phyloP scores from a whole-genome alignment of 768 basidiomycete genomes.

The Lentinula guzmanii region DNA sequence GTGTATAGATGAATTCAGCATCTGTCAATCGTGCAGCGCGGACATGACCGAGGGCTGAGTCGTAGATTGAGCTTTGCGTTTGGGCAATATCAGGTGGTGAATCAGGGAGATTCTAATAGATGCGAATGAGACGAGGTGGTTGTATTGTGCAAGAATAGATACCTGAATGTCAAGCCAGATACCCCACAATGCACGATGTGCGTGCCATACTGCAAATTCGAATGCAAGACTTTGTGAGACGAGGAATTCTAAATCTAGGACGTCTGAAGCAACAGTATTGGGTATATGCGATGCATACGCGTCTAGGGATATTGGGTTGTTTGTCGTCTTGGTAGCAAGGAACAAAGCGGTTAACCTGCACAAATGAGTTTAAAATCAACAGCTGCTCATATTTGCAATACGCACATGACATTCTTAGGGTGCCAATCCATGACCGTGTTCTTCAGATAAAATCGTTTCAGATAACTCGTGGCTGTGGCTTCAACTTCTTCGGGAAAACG shows the following conservation, averaged over 20 bases:
- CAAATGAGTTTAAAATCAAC: constrained; percentile 1
- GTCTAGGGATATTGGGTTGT: constrained; percentile 85
- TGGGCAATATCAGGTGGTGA: constrained; percentile 39
- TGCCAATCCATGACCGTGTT: constrained; percentile 99
- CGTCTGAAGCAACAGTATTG: constrained; percentile 72
- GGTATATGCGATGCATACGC: constrained; percentile 79
- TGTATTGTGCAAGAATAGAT: not conserved
- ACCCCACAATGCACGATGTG: constrained; percentile 84
- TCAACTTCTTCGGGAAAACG: constrained; percentile 90
- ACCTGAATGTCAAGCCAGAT: constrained; percentile 88
- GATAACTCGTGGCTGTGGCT: constrained; percentile 84
- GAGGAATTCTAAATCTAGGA: constrained; percentile 92
- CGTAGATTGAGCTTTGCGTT: constrained; percentile 41
- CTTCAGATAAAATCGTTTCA: constrained; percentile 95
- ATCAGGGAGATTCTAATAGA: constrained; percentile 51
- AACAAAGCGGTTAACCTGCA: constrained; percentile 91
- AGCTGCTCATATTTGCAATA: constrained; percentile 4
- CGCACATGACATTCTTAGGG: constrained; percentile 96
- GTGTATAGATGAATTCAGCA: constrained; percentile 85
- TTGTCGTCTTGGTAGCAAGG: constrained; percentile 96
- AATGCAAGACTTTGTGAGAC: constrained; percentile 92
- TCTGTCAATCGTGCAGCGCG: constrained; percentile 85
- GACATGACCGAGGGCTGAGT: constrained; percentile 59
- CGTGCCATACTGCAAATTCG: constrained; percentile 92
- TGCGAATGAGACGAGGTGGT: not conserved